Evolutionary conservation across 2,329 filamentous ascomycete species (phyloP), one percentile per base, ranked within the genome.

Genomic region (Exophiala calicioides): DNA sequence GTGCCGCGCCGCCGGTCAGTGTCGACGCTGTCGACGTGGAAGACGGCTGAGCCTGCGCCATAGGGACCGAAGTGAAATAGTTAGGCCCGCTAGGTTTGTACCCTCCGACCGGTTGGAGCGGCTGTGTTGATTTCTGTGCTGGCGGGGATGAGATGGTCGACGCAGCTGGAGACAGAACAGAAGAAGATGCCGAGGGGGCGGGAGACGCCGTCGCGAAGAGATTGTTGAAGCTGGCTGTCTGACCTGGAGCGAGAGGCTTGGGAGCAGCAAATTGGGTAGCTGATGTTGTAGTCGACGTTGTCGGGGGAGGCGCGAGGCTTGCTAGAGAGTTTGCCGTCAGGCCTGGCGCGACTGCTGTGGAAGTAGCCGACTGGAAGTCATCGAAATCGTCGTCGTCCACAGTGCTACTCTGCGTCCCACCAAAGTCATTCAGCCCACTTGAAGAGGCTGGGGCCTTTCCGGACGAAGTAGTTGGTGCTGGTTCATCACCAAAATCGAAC

Each of bases 321-420:
- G 72, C 67, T 23, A 64, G 63, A 18, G 68, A 61, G 16, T 65
- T 62, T 5, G 65, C 50, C 15, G 64, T 58, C n/a, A n/a, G n/a
- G 19, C 64, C 52, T n/a, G 62, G 59, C 40, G 61, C 56, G 33
- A 64, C 68, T 10, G 74, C 62, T 19, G 81, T 72, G 3, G 85
- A 80, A 2, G 86, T 74, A 10, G 91, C 91, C 15, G 90, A 95
- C 68, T 95, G 89, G 76, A 97, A 97, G 64, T 98, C 93, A 64
- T 97, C 93, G 62, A 97, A 97, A 55, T 96, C 93, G 58, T 96
- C 91, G 53, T 88, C 85, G 40, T 81, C 82, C 35, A 70, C 72
- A 7, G 78, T 39, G 21, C 39, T 50, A 16, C 44, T 73, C 53
- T 70, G 63, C 53, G 72, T 64, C 37, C 68, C 65, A 29, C 68